Base-by-base conservation (phyloP, 2,329 filamentous ascomycete genomes). In the Ophiostoma triangulosporum region DNA sequence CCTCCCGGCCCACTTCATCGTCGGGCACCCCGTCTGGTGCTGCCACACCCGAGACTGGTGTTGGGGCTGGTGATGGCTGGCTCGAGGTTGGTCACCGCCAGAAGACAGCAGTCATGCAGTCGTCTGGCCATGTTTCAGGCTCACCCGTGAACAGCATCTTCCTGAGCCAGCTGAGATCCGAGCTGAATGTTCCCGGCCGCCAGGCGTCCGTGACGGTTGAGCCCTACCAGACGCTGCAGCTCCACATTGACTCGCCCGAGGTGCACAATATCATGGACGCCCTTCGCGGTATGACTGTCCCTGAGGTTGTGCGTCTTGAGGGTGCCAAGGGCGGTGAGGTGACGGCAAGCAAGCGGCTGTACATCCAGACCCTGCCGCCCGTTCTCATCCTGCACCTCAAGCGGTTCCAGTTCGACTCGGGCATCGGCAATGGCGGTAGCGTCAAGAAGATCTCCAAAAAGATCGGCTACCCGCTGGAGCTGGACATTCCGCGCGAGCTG, bases 371-470 rank as follows among this genome's bases (percentile, higher is more conserved):
- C 1, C 73, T 97, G 15, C 93, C 93, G 0, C 88, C 89, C 0
- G 87, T 97, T 4, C 77, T 98, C 12, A 95, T 97, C 52, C 77
- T 98, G 8, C 93, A 98, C 64, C 76, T 98, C 40, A 98, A 98
- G 71, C 88, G 93, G 45, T 98, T 98, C 74, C 88, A 96, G 62
- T 97, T 95, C 62, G 89, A 97, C 62, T 87, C 83, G 57, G 80
- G 84, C 55, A 86, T 84, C 7, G 40, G 40, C 24, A 95, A 89
- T 0, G 85, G 84, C 6, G 43, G 43, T 24, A 95, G 89, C 0
- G 85, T 95, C 63, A 98, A 98, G 74, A 98, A 98, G 74, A 95
- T 97, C 59, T 96, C 91, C 88, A 98, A 97, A 73, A 95, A 91
- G 71, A 77, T 98, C 55, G 91, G 89, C 20, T 98, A 98, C 64